These are phyloP conservation scores for Aegilops longissima DNA, from an alignment of 176 grass and related monocot species.

Conservation along the genomic window DNA sequence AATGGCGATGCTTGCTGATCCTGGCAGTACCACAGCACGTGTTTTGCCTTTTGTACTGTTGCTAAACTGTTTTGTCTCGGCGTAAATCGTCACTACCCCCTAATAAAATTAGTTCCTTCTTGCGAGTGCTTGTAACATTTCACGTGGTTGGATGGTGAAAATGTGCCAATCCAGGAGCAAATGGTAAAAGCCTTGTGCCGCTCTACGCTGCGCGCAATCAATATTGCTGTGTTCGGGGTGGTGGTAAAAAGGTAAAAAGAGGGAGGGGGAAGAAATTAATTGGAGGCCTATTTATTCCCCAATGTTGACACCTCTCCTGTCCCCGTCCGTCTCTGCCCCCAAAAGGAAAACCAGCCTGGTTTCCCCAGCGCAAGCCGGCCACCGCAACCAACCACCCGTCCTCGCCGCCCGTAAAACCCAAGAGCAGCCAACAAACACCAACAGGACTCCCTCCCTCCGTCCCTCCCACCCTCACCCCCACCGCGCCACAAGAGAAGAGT, in stretches of 20 bases:
- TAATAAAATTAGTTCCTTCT: too few species aligned
- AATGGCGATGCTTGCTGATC: too few species aligned
- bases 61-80: neutral
- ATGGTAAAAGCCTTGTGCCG: neutral
- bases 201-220: neutral
- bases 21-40: neutral
- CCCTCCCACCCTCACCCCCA: neutral
- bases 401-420: conserved; percentile 24
- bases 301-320: neutral
- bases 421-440: neutral
- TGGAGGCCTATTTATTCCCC: neutral
- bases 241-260: too few species aligned
- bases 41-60: neutral
- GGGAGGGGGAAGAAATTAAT: too few species aligned
- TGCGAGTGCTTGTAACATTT: too few species aligned
- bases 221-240: neutral
- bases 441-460: neutral
- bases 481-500: neutral
- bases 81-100: too few species aligned
- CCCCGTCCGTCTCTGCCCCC: conserved; percentile 34
- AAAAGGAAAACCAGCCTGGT: conserved; percentile 72
- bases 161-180: neutral
- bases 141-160: too few species aligned
- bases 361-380: conserved; percentile 44
- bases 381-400: conserved; percentile 9